These are phyloP conservation scores for Dipteronia dyeriana DNA, from an alignment of 345 rosid species.

Conservation along the genomic window DNA sequence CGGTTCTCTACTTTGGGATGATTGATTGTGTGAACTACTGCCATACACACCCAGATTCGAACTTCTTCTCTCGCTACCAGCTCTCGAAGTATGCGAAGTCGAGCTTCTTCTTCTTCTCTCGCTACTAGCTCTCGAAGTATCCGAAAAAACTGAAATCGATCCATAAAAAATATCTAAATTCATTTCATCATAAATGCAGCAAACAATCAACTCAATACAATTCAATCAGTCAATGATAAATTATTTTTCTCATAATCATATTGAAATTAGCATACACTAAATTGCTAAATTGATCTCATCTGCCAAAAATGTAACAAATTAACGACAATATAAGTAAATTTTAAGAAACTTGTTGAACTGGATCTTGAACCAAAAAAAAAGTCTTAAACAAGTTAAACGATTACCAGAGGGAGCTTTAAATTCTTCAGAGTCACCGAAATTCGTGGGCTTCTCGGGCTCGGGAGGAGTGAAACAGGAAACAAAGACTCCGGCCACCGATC, in stretches of 20 bases:
- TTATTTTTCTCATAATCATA: not conserved
- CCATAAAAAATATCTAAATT: not conserved
- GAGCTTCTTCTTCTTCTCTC: constrained; percentile 44
- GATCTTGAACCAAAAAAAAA: not conserved
- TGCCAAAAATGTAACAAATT: no score
- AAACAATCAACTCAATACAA: not conserved
- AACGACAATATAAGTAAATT: no score
- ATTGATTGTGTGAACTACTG: constrained; percentile 35
- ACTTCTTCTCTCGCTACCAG: constrained; percentile 39
- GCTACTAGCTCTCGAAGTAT: constrained; percentile 34
- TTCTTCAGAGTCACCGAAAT: constrained; percentile 36
- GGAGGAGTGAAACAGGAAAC: constrained; percentile 74
- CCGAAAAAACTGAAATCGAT: constrained; percentile 30
- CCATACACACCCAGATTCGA: constrained; percentile 39
- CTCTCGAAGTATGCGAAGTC: constrained; percentile 35
- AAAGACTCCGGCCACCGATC: constrained; percentile 63
- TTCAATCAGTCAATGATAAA: not conserved
- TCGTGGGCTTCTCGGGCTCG: constrained; percentile 35
- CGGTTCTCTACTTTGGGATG: constrained; percentile 32
- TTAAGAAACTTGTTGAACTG: not conserved
- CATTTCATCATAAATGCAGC: not conserved
- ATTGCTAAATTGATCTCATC: no score
- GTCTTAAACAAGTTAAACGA: not conserved
- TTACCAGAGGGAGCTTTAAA: constrained; percentile 41
- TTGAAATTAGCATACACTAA: not conserved